Evolutionary conservation across 371 early-diverging fungal genomes (phyloP).

Genomic region (Chytridiales sp.): DNA sequence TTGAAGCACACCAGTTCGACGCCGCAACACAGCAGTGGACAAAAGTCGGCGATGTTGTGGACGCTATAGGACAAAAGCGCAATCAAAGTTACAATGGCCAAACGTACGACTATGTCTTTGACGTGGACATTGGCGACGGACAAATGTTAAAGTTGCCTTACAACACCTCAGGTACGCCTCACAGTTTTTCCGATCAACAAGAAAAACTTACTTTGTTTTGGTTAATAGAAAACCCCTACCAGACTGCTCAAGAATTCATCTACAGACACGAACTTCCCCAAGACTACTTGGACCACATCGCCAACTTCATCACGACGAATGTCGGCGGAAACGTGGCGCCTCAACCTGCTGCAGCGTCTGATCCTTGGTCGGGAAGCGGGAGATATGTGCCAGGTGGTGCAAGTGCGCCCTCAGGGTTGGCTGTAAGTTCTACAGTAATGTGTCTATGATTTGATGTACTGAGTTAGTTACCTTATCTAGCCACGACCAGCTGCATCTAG

Average conservation of each 20-base stretch:
- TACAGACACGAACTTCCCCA: constrained; percentile 73
- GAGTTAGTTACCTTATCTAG: too few species aligned
- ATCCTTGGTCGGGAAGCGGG: constrained; percentile 64
- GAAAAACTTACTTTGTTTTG: too few species aligned
- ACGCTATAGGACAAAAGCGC: constrained; percentile 72
- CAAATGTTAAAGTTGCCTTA: constrained; percentile 90
- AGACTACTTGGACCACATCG: constrained; percentile 87
- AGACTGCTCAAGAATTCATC: constrained; percentile 90
- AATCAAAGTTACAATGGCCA: constrained; percentile 81
- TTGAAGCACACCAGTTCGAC: constrained; percentile 89
- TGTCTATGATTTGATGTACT: background rate
- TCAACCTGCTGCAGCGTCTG: constrained; percentile 41
- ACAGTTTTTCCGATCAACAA: background rate
- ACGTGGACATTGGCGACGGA: constrained; percentile 83
- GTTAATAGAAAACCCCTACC: constrained; percentile 84
- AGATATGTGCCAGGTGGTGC: constrained; percentile 49
- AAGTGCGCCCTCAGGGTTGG: background rate
- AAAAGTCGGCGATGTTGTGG: constrained; percentile 94
- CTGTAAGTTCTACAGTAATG: background rate
- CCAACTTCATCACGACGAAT: constrained; percentile 89
- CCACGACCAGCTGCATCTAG: too few species aligned
- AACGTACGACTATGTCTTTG: constrained; percentile 98
- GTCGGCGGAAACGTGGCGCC: constrained; percentile 60
- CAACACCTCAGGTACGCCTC: constrained; percentile 74
- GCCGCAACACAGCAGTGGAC: constrained; percentile 66